Evolutionary conservation across 352 stramenopile genomes (phyloP).

Genomic region (Peronospora destructor): DNA sequence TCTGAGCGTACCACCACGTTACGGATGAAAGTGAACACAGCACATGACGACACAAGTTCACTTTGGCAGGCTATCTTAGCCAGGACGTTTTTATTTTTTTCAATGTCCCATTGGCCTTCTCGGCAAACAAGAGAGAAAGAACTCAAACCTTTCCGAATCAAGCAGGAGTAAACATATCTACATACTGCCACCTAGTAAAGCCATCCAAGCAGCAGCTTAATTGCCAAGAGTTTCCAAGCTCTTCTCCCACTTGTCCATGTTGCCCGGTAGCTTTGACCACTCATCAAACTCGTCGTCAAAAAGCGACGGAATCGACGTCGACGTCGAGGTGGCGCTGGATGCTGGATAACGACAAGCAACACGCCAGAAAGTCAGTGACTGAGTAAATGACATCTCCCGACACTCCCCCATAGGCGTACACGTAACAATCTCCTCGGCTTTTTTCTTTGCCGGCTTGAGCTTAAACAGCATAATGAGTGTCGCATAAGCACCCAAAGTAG

Average conservation of each 20-base stretch:
- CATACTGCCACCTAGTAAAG: slow-evolving; percentile 10
- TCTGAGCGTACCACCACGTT: no score
- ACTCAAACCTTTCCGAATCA: neutral
- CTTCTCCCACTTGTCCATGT: slow-evolving; percentile 84
- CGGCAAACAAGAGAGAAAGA: neutral
- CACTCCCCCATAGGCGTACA: slow-evolving; percentile 20
- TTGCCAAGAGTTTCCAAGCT: slow-evolving; percentile 80
- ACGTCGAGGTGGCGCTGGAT: slow-evolving; percentile 26
- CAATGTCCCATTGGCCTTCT: slow-evolving; percentile 11
- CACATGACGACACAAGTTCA: slow-evolving; percentile 19
- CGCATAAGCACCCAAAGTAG: slow-evolving; percentile 76
- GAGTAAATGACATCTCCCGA: neutral
- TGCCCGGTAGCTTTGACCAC: slow-evolving; percentile 81
- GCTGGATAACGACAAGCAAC: slow-evolving; percentile 19
- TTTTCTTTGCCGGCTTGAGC: slow-evolving; percentile 78
- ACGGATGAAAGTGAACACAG: neutral
- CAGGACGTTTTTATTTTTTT: slow-evolving; percentile 32
- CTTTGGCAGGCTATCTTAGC: slow-evolving; percentile 25
- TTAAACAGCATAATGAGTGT: slow-evolving; percentile 78
- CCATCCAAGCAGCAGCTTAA: slow-evolving; percentile 34
- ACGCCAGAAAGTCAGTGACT: slow-evolving; percentile 3
- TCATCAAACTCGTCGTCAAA: slow-evolving; percentile 82
- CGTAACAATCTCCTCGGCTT: slow-evolving; percentile 50
- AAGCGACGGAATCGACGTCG: slow-evolving; percentile 68
- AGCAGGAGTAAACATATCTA: slow-evolving; percentile 7